Evolutionary conservation across 139 green algal genomes (phyloP).

Genomic region (Bryopsis sp.): DNA sequence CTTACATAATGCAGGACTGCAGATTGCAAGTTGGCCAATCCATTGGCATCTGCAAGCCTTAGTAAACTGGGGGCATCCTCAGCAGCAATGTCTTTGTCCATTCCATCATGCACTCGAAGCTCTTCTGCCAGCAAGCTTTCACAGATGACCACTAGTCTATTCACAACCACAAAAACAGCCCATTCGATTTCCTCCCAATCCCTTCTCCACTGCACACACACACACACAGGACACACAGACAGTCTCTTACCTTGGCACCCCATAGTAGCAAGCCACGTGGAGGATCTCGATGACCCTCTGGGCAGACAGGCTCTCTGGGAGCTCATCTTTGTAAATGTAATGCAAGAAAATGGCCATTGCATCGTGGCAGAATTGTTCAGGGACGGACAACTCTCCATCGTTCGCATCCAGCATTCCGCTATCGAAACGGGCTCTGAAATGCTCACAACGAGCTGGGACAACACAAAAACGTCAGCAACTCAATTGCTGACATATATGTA

Average conservation of each 20-base stretch:
- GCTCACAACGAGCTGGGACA: conserved; percentile 5
- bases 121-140: not conserved
- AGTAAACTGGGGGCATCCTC: not conserved
- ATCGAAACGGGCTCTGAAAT: conserved; percentile 15
- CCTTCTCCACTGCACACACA: too few relatives aligned
- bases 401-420: conserved; percentile 1
- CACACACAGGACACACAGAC: too few relatives aligned
- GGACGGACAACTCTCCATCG: conserved; percentile 5
- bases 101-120: not conserved
- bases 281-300: conserved; percentile 8
- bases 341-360: conserved; percentile 9
- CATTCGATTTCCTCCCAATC: too few relatives aligned
- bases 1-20: conserved; percentile 1
- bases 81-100: not conserved
- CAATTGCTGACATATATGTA: not conserved
- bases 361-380: conserved; percentile 7
- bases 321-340: conserved; percentile 18
- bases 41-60: conserved; percentile 3
- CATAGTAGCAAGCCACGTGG: conserved; percentile 17
- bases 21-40: not conserved
- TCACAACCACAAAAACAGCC: too few relatives aligned
- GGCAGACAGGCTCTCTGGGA: not conserved
- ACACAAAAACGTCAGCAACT: not conserved
- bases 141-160: not conserved
- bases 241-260: too few relatives aligned